phyloP scores from a whole-genome alignment of 139 green algal genomes.

The Coelastrella sp. region DNA sequence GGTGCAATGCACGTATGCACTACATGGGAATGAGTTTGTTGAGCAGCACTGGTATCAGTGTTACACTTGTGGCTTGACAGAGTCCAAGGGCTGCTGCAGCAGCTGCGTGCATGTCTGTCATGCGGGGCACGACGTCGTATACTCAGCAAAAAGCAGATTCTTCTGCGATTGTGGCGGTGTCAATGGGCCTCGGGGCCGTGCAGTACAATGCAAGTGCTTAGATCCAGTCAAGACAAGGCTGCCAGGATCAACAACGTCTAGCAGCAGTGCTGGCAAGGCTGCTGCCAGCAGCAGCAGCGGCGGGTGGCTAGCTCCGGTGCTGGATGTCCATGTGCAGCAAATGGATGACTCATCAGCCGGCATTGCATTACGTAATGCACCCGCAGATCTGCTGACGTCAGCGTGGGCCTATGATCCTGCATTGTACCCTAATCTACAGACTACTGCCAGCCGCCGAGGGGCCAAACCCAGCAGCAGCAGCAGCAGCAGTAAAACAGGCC shows the following conservation, averaged over 20 bases:
- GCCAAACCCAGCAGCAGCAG: conserved; percentile 34
- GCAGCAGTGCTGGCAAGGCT: background rate
- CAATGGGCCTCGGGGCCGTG: background rate
- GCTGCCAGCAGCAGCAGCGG: background rate
- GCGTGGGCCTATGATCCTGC: conserved; percentile 43
- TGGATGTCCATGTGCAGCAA: background rate
- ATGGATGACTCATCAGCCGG: background rate
- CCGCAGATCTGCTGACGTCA: conserved; percentile 34
- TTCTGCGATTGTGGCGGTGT: conserved; percentile 71
- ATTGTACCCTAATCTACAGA: background rate
- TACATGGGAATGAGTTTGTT: conserved; percentile 72
- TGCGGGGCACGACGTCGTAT: conserved; percentile 74
- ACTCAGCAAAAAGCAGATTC: conserved; percentile 68
- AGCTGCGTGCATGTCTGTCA: conserved; percentile 73
- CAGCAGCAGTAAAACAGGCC: background rate
- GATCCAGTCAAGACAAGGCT: background rate
- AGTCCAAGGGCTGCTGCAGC: conserved; percentile 73
- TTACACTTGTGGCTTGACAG: conserved; percentile 74
- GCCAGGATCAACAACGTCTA: background rate
- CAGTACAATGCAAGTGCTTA: conserved; percentile 37
- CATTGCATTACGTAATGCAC: background rate
- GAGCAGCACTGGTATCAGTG: conserved; percentile 77
- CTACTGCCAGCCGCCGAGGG: background rate
- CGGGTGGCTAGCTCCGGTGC: background rate
- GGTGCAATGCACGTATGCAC: conserved; percentile 66